Evolutionary conservation across 768 basidiomycete genomes (phyloP), one percentile per base, ranked within the genome.

Genomic region (Cystobasidiopsis lactophilus): DNA sequence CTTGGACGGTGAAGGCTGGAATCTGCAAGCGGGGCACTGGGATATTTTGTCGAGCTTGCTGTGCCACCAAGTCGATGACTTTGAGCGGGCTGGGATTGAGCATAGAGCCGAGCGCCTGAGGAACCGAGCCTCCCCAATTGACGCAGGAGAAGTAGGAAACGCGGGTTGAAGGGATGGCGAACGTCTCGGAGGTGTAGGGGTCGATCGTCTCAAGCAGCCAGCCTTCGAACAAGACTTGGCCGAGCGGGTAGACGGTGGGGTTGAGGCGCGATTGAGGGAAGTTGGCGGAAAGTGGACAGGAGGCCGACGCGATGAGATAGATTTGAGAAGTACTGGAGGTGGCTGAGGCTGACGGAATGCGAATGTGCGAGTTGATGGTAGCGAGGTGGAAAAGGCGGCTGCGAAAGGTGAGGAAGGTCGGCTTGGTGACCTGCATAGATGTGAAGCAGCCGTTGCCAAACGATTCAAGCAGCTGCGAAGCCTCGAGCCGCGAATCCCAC

Each of bases 151-250:
- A 70, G 52, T 83, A 73, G 40, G 82, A 86, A 65, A 85, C 89
- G 44, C 81, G 69, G 37, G 88, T 85, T 3, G 86, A 93, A 1
- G 89, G 93, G 41, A 96, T 91, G 13, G 85, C 75, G 63, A 86
- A 91, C 58, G 85, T 85, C 66, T 91, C 86, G 55, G 79, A 79
- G 23, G 85, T 81, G 59, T 95, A 95, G 0, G 89, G 88, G 63
- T 96, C 91, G 44, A 96, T 74, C 3, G 91, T 95, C 69, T 98
- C 88, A 60, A 93, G 67, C 30, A 91, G 77, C 93, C 93, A 98
- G 2, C 82, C 91, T 61, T 95, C 88, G 5, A 98, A 69, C 58
- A 82, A 78, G 31, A 85, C 71, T 14, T 81, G 76, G 2, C 86
- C 91, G 16, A 83, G 70, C 0, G 85, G 83, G 9, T 85, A 72